These are phyloP conservation scores for Wickerhamomyces canadensis DNA, from an alignment of 805 yeast species.

Conservation along the genomic window DNA sequence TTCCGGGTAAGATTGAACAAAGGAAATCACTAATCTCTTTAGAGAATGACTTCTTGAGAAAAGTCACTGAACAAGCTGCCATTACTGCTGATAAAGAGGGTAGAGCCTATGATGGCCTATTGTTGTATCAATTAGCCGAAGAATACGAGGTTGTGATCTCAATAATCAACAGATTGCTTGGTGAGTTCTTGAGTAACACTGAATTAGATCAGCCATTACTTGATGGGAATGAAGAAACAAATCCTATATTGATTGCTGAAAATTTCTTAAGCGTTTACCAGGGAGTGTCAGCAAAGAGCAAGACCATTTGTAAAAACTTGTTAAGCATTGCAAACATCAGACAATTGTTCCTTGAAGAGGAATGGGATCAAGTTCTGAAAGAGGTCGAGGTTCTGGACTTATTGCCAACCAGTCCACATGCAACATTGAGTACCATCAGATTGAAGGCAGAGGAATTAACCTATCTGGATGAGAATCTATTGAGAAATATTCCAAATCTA, in stretches of 20 bases:
- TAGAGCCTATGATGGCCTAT: constrained; percentile 74
- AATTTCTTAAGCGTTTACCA: constrained; percentile 42
- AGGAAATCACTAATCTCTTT: constrained; percentile 63
- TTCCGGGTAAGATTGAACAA: constrained; percentile 79
- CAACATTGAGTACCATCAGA: constrained; percentile 38
- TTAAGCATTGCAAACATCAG: constrained; percentile 66
- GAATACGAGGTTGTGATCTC: constrained; percentile 78
- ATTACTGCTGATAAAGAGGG: constrained; percentile 88
- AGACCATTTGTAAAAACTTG: constrained; percentile 60
- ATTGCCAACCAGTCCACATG: constrained; percentile 49
- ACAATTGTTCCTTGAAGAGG: constrained; percentile 45
- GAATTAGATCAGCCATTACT: constrained; percentile 54
- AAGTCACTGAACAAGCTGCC: constrained; percentile 82
- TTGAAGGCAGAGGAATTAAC: constrained; percentile 63
- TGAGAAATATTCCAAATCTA: constrained; percentile 75
- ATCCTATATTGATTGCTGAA: constrained; percentile 33
- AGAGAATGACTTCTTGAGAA: constrained; percentile 54
- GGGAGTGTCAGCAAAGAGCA: constrained; percentile 52
- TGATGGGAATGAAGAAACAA: constrained; percentile 38
- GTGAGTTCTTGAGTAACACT: constrained; percentile 68
- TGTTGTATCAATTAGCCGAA: constrained; percentile 82
- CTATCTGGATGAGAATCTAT: constrained; percentile 59
- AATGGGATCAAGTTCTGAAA: constrained; percentile 54
- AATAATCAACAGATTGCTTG: constrained; percentile 68
- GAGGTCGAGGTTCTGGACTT: constrained; percentile 56